These are phyloP conservation scores for Mucor irregularis DNA, from an alignment of 371 early-diverging fungal genomes.

Conservation along the genomic window DNA sequence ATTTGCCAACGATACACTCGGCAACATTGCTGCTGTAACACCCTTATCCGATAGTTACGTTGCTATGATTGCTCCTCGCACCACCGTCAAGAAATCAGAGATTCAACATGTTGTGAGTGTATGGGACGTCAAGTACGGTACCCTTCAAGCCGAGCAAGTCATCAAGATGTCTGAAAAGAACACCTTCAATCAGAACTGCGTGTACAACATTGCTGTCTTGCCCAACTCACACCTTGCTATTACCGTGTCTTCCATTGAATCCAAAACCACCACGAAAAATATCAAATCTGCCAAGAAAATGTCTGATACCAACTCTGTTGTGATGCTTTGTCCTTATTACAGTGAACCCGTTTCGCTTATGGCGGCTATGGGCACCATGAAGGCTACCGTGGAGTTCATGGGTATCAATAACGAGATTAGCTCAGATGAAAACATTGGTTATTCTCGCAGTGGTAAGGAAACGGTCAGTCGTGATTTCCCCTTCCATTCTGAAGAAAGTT, in stretches of 20 bases:
- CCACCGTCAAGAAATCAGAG: slow-evolving; percentile 33
- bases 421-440: slow-evolving; percentile 25
- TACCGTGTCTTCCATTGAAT: slow-evolving; percentile 32
- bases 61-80: slow-evolving; percentile 52
- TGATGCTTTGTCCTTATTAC: slow-evolving; percentile 61
- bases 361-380: slow-evolving; percentile 68
- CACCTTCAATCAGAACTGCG: slow-evolving; percentile 22
- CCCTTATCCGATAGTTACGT: slow-evolving; percentile 57
- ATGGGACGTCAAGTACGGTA: slow-evolving; percentile 75
- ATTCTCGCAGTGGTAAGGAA: slow-evolving; percentile 41
- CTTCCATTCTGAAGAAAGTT: slow-evolving; percentile 10
- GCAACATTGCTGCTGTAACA: slow-evolving; percentile 31
- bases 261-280: slow-evolving; percentile 17
- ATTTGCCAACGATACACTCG: slow-evolving; percentile 23
- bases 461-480: slow-evolving; percentile 5
- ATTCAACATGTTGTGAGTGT: slow-evolving; percentile 63
- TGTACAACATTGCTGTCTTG: slow-evolving; percentile 38
- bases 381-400: slow-evolving; percentile 50
- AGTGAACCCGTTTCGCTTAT: slow-evolving; percentile 68
- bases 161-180: slow-evolving; percentile 27
- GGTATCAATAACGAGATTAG: slow-evolving; percentile 30
- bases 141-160: slow-evolving; percentile 58
- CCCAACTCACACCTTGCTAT: slow-evolving; percentile 45
- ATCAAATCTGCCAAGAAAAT: slow-evolving; percentile 35
- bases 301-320: slow-evolving; percentile 50